Evolutionary conservation across 768 basidiomycete species (phyloP).

Genomic region (Lentinula edodes): DNA sequence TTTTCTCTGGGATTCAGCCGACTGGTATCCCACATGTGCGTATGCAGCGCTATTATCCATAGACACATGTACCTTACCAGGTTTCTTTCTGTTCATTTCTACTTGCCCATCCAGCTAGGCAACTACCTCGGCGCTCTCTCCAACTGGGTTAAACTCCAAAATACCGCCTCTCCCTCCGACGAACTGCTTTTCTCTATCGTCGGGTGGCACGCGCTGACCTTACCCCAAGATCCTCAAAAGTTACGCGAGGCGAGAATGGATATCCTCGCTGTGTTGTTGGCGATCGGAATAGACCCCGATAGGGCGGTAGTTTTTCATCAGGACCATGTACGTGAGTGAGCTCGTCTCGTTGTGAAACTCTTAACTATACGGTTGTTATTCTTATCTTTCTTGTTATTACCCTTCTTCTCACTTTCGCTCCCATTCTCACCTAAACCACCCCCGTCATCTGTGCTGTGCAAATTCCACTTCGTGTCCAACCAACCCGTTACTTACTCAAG

Average conservation of each 20-base stretch:
- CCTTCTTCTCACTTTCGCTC: no score
- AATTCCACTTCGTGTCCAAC: background rate
- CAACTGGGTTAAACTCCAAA: conserved; percentile 84
- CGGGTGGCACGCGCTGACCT: conserved; percentile 90
- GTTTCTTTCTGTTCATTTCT: background rate
- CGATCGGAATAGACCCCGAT: conserved; percentile 78
- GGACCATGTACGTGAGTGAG: conserved; percentile 60
- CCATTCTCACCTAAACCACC: no score
- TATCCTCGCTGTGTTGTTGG: conserved; percentile 78
- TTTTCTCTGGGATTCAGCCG: conserved; percentile 5
- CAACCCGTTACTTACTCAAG: background rate
- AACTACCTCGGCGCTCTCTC: conserved; percentile 89
- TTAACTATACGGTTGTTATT: no score
- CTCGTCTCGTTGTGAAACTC: no score
- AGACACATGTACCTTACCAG: no score
- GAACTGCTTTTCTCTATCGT: conserved; percentile 81
- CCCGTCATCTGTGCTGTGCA: no score
- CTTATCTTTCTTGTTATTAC: no score
- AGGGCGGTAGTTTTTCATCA: conserved; percentile 79
- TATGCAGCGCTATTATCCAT: background rate
- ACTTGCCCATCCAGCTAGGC: conserved; percentile 55
- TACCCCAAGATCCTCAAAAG: conserved; percentile 75
- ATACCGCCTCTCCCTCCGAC: conserved; percentile 47
- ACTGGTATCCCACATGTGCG: conserved; percentile 2
- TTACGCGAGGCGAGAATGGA: conserved; percentile 62